These are phyloP conservation scores for Kentomonas sorsogonicus DNA, from an alignment of 208 protist genomes.

Conservation along the genomic window DNA sequence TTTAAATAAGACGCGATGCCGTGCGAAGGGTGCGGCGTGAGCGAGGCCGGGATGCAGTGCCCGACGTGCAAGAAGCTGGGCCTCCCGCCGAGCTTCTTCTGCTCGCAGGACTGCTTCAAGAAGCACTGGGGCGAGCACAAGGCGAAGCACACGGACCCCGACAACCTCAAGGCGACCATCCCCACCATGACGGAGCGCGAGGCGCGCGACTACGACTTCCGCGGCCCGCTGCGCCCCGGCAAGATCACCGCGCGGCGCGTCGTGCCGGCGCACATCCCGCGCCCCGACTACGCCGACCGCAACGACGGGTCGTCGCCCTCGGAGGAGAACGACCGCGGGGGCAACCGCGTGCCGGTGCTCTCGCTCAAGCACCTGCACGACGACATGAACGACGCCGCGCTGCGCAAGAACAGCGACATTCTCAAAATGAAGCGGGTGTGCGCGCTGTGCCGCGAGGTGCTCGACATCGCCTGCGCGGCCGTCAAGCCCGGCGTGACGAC, in stretches of 20 bases:
- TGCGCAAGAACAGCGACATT: slow-evolving; percentile 71
- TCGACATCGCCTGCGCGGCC: slow-evolving; percentile 91
- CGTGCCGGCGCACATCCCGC: slow-evolving; percentile 64
- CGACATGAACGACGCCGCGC: slow-evolving; percentile 57
- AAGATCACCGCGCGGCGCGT: slow-evolving; percentile 77
- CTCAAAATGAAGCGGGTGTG: slow-evolving; percentile 89
- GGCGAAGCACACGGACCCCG: slow-evolving; percentile 69
- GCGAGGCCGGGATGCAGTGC: slow-evolving; percentile 77
- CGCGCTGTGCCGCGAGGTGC: slow-evolving; percentile 87
- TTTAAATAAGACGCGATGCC: too few relatives aligned
- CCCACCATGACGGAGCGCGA: slow-evolving; percentile 82
- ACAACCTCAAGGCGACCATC: slow-evolving; percentile 59
- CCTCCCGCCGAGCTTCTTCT: slow-evolving; percentile 88
- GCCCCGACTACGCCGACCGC: slow-evolving; percentile 85
- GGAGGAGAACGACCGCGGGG: slow-evolving; percentile 76
- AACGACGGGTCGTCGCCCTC: slow-evolving; percentile 62
- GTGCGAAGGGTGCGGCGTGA: slow-evolving; percentile 80
- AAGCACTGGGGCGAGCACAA: slow-evolving; percentile 83
- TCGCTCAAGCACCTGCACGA: slow-evolving; percentile 78
- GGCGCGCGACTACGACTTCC: slow-evolving; percentile 72
- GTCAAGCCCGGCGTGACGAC: slow-evolving; percentile 94
- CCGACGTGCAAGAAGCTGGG: slow-evolving; percentile 87
- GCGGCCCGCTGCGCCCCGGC: slow-evolving; percentile 73
- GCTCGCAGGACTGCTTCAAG: slow-evolving; percentile 86
- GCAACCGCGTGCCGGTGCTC: slow-evolving; percentile 55